Conservation (phyloP, 306 rosid species). For the Cucumis melo region DNA sequence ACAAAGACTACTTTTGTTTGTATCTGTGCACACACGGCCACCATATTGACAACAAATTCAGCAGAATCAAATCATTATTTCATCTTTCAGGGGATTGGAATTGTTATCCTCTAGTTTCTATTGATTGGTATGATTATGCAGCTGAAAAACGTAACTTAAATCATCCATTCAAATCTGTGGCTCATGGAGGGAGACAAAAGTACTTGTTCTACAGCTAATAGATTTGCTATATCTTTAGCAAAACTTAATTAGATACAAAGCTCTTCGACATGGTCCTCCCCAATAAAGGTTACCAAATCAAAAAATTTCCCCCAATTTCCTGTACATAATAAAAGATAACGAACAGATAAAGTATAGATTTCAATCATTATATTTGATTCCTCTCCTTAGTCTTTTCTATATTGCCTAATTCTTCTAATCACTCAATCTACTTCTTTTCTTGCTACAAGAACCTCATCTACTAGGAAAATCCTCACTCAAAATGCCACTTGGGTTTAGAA, state of each 20-base stretch:
- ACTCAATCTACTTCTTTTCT: neutral
- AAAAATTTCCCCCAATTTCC: neutral
- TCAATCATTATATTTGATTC: neutral
- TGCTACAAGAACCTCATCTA: neutral
- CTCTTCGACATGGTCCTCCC: neutral
- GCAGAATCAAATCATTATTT: constrained; percentile 7
- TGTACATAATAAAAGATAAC: neutral
- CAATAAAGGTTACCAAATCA: neutral
- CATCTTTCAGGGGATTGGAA: neutral
- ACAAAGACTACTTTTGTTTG: constrained; percentile 17
- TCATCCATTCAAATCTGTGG: neutral
- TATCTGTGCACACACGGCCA: constrained; percentile 30
- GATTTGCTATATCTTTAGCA: neutral
- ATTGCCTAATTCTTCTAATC: neutral
- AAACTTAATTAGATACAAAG: neutral
- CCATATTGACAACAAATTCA: constrained; percentile 5
- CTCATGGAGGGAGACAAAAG: constrained; percentile 1
- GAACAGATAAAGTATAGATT: neutral
- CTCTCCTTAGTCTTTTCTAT: neutral
- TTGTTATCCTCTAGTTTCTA: neutral
- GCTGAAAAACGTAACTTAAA: neutral
- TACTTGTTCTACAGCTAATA: neutral
- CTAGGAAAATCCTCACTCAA: neutral
- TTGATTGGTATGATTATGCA: constrained; percentile 2
- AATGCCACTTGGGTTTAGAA: neutral